Conservation (phyloP, 495 filamentous ascomycete genomes). For the Neurospora pannonica region DNA sequence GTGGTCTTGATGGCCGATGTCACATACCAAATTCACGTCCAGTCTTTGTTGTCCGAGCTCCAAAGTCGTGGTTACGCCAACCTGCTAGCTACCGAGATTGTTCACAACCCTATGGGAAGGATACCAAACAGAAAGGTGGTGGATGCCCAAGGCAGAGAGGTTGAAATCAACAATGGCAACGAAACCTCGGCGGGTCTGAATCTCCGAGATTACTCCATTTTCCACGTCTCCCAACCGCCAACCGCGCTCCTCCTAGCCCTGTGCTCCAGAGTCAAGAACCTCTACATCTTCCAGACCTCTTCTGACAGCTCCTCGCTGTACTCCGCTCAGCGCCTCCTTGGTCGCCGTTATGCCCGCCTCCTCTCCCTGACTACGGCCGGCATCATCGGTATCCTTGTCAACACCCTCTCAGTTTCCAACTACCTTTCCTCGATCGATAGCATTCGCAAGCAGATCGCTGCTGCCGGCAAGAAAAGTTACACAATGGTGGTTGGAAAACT, state of each 20-base stretch:
- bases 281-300: constrained; percentile 66
- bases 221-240: constrained; percentile 83
- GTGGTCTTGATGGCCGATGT: constrained; percentile 85
- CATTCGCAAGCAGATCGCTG: constrained; percentile 58
- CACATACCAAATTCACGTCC: constrained; percentile 66
- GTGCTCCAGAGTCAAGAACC: constrained; percentile 64
- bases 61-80: constrained; percentile 54
- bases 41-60: constrained; percentile 40
- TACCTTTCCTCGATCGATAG: constrained; percentile 73
- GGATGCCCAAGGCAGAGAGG: background rate
- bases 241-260: constrained; percentile 79
- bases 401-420: constrained; percentile 84
- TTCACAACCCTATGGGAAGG: constrained; percentile 67
- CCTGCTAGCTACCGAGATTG: constrained; percentile 57
- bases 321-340: constrained; percentile 44
- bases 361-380: constrained; percentile 70
- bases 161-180: background rate
- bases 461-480: constrained; percentile 84
- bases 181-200: constrained; percentile 24
- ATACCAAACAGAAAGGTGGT: constrained; percentile 74
- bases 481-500: constrained; percentile 94
- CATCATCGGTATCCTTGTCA: constrained; percentile 88
- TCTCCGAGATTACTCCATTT: constrained; percentile 65
- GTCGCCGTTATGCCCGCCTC: constrained; percentile 78
- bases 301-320: constrained; percentile 37